Percentiles rank a stretch among this genome's conserved stretches.
Conservation (phyloP, 2,329 filamentous ascomycete species). For the Tolypocladium inflatum region DNA sequence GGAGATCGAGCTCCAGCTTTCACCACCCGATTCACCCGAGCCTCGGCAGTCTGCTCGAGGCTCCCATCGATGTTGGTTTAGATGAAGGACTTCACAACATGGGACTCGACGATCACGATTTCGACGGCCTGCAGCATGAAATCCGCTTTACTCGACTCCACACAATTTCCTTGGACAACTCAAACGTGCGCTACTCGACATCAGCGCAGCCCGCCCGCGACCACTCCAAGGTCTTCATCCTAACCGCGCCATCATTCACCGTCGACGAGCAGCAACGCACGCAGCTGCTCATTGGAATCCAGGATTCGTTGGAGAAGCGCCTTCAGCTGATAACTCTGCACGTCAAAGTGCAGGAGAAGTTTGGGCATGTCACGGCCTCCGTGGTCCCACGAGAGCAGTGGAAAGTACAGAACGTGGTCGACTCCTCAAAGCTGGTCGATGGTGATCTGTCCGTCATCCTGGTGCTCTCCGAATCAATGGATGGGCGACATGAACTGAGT, state of each 20-base stretch:
- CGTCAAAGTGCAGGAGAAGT: constrained; percentile 33
- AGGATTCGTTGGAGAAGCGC: constrained; percentile 58
- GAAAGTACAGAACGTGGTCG: constrained; percentile 57
- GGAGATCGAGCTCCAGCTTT: constrained; percentile 29
- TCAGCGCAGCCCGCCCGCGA: constrained; percentile 41
- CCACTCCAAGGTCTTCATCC: constrained; percentile 57
- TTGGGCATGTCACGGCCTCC: constrained; percentile 15
- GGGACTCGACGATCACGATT: constrained; percentile 62
- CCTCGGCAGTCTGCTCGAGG: constrained; percentile 55
- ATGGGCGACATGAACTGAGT: constrained; percentile 57
- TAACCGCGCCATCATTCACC: constrained; percentile 48
- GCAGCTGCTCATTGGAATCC: constrained; percentile 57
- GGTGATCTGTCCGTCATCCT: constrained; percentile 59
- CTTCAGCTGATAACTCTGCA: constrained; percentile 58
- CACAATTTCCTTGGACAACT: constrained; percentile 52
- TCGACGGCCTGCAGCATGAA: constrained; percentile 62
- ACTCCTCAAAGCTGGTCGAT: constrained; percentile 64
- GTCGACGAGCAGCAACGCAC: constrained; percentile 43
- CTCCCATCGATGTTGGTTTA: constrained; percentile 58
- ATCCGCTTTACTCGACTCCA: constrained; percentile 64
- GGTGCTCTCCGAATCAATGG: constrained; percentile 55
- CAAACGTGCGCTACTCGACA: constrained; percentile 50
- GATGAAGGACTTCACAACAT: constrained; percentile 66
- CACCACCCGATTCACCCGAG: constrained; percentile 38
- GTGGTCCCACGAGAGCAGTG: constrained; percentile 36